phyloP scores from a whole-genome alignment of 2,329 filamentous ascomycete species.

The Cladosporium phlei region DNA sequence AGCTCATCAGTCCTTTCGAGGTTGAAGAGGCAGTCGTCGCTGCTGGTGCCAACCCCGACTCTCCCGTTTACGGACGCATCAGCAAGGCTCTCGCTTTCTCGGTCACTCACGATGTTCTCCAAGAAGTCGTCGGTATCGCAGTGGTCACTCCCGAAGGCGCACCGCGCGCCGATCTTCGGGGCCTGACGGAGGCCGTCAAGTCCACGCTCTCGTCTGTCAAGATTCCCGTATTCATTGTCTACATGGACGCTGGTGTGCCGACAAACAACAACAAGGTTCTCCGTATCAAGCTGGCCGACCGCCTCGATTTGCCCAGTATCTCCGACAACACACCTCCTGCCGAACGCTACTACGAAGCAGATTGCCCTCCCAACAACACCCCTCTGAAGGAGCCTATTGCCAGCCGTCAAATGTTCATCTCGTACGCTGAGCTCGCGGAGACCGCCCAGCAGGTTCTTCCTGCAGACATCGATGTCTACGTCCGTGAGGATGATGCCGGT shows the following conservation, averaged over 20 bases:
- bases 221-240: conserved; percentile 49
- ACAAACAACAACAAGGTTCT: conserved; percentile 57
- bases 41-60: conserved; percentile 39
- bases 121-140: conserved; percentile 53
- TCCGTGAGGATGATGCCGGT: conserved; percentile 25
- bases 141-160: conserved; percentile 45
- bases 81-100: conserved; percentile 52
- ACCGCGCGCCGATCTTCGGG: conserved; percentile 46
- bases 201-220: conserved; percentile 50
- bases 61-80: conserved; percentile 45
- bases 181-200: conserved; percentile 45
- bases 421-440: conserved; percentile 15
- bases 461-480: conserved; percentile 22
- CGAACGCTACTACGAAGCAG: conserved; percentile 47
- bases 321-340: conserved; percentile 43
- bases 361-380: conserved; percentile 47
- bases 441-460: conserved; percentile 20
- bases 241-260: conserved; percentile 53
- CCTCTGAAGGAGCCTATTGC: conserved; percentile 41
- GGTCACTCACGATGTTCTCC: conserved; percentile 48
- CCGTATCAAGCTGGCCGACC: conserved; percentile 49
- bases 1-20: conserved; percentile 57
- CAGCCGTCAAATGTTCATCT: conserved; percentile 16
- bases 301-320: conserved; percentile 43
- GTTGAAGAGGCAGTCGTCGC: conserved; percentile 54